phyloP scores from a whole-genome alignment of 768 basidiomycete genomes.

The Dacryopinax primogenitus region DNA sequence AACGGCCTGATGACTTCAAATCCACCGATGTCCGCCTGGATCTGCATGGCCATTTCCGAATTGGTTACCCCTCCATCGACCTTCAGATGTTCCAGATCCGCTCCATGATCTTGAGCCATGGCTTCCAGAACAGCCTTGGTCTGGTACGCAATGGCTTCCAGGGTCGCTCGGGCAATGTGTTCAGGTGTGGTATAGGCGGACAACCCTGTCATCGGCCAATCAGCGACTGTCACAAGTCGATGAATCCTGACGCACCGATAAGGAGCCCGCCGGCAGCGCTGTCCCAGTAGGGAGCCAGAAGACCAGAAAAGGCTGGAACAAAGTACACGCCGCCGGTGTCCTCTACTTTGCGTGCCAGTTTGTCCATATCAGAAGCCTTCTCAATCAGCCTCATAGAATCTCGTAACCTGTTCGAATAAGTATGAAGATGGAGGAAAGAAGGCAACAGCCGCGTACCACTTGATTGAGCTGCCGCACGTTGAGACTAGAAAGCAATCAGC shows the following conservation, averaged over 20 bases:
- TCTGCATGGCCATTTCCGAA: conserved; percentile 73
- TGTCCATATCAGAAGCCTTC: conserved; percentile 71
- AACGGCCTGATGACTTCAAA: conserved; percentile 84
- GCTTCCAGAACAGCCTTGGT: conserved; percentile 89
- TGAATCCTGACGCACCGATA: conserved; percentile 42
- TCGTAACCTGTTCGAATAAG: conserved; percentile 47
- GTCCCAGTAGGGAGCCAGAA: conserved; percentile 98
- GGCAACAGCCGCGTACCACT: conserved; percentile 43
- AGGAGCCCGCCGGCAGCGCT: conserved; percentile 74
- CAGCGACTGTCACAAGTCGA: neutral
- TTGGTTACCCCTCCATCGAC: conserved; percentile 99
- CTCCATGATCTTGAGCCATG: conserved; percentile 82
- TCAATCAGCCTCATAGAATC: conserved; percentile 79
- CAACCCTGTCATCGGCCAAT: conserved; percentile 35
- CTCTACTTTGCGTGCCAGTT: conserved; percentile 58
- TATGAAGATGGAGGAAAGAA: neutral
- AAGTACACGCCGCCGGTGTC: conserved; percentile 88
- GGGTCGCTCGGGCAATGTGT: conserved; percentile 86
- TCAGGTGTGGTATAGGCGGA: conserved; percentile 81
- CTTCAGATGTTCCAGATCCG: conserved; percentile 69
- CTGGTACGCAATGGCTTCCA: conserved; percentile 94
- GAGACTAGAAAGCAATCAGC: conserved; percentile 6
- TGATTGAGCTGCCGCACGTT: conserved; percentile 64
- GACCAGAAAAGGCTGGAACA: conserved; percentile 90
- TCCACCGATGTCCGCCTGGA: conserved; percentile 81